Base-by-base conservation (phyloP, 2,329 filamentous ascomycete genomes). In the Mycogone perniciosa region DNA sequence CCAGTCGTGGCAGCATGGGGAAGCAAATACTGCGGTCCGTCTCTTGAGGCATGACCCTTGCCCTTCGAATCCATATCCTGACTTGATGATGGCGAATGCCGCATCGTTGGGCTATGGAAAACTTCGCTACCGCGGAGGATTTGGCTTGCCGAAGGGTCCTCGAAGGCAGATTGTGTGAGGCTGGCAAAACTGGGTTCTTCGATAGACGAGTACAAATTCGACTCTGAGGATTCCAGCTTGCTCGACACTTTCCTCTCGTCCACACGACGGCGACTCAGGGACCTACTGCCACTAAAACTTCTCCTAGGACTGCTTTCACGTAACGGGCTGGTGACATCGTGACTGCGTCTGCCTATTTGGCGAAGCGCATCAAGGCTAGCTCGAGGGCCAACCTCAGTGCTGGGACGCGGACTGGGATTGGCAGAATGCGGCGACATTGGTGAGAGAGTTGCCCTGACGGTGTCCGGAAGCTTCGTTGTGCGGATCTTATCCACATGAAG, bases 61-160 rank as follows among this genome's bases (percentile, higher is more conserved):
- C 49, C 7, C 44, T 60, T 44, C n/a, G 46, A 44, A 41, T 53
- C 11, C 49, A 6, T 48, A 50, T 35, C 51, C 49, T 31, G 61
- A 2, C 67, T 68, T 0, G 66, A 64, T 0, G 75, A 76, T 1
- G 62, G 64, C 0, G 77, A 76, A 7, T 74, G 72, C 29, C 71
- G 75, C 61, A 90, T 80, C 0, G 85, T 88, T 11, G 89, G 89
- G 29, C 84, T 85, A 57, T 87, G 84, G 61, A 99, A 97, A 7
- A 96, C 86, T 59, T 93, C 89, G 59, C 90, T 96, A 33, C 88
- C 83, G 48, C 82, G 80, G 7, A 99, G 72, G 35, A 97, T 96
- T 67, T 96, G 90, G 64, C 92, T 97, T 3, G 88, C 92, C 4
- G 91, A 95, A 44, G 86, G 84, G 52, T 91, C 88, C 39, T 91